A percentile compares a stretch with the other conserved stretches of the same genome.
Evolutionary conservation across 2,329 filamentous ascomycete genomes (phyloP).

Genomic region (Fusarium vanettenii): DNA sequence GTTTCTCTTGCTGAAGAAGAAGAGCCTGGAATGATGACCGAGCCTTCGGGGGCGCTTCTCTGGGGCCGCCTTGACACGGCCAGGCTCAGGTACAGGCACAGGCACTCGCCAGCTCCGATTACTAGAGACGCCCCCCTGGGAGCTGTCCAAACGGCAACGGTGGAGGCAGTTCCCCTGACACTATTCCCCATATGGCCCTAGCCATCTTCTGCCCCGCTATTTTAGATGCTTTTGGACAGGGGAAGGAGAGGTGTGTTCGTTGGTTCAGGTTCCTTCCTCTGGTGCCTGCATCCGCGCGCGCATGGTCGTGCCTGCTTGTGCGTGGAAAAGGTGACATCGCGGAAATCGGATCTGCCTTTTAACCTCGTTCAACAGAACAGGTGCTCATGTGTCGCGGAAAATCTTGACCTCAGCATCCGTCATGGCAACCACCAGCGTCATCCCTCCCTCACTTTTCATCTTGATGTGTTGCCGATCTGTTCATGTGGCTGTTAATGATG

Average conservation of each 20-base stretch:
- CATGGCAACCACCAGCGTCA: slow-evolving; percentile 9
- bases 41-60: slow-evolving; percentile 19
- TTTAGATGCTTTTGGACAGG: slow-evolving; percentile 26
- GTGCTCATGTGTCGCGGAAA: slow-evolving; percentile 27
- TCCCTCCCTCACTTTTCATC: neutral
- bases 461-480: neutral
- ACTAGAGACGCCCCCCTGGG: slow-evolving; percentile 20
- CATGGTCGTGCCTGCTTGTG: slow-evolving; percentile 21
- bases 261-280: slow-evolving; percentile 14
- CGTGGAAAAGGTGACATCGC: slow-evolving; percentile 40
- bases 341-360: slow-evolving; percentile 41
- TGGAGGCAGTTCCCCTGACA: slow-evolving; percentile 49
- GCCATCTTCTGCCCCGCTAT: slow-evolving; percentile 7
- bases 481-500: neutral
- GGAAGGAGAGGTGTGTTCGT: slow-evolving; percentile 27
- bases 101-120: slow-evolving; percentile 17
- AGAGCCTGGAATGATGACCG: neutral
- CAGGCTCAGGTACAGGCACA: neutral
- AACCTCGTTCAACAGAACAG: slow-evolving; percentile 18
- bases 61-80: slow-evolving; percentile 11
- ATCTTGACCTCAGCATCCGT: slow-evolving; percentile 27
- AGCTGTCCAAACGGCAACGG: slow-evolving; percentile 23
- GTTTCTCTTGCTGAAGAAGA: neutral
- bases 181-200: slow-evolving; percentile 44
- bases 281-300: slow-evolving; percentile 25